Conservation (phyloP, 163 green algal species). For the Chlorella variabilis region DNA sequence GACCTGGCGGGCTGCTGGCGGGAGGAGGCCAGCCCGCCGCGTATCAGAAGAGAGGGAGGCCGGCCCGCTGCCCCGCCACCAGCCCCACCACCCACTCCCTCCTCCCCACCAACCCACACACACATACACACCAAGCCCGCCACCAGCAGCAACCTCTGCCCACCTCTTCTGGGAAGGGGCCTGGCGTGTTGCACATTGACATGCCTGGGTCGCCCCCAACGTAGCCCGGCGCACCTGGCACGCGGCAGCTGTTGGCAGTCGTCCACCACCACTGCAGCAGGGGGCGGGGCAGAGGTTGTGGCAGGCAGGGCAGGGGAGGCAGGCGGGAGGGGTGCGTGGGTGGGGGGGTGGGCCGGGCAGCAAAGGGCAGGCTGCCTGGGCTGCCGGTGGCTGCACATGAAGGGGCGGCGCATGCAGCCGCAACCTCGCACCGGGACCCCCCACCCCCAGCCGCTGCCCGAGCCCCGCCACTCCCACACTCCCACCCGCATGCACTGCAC, state of each 20-base stretch:
- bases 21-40: too few species aligned
- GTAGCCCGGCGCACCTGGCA: constrained; percentile 12
- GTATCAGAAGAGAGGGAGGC: background rate
- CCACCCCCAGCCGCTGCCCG: background rate
- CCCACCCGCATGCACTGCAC: background rate
- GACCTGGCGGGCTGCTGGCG: too few species aligned
- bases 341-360: background rate
- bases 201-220: background rate
- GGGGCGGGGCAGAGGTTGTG: background rate
- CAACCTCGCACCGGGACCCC: too few species aligned
- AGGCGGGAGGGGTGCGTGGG: background rate
- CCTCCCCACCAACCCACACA: background rate
- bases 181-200: constrained; percentile 9
- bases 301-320: background rate
- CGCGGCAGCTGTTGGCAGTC: constrained; percentile 32
- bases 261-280: constrained; percentile 34
- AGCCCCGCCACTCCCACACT: background rate
- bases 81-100: background rate
- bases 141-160: background rate
- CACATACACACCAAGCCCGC: background rate
- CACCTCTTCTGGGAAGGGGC: constrained; percentile 12
- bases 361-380: background rate
- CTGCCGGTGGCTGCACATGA: background rate
- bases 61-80: background rate
- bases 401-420: background rate